Conservation (phyloP, 1,284 basidiomycete genomes). For the Ustilago lituana region DNA sequence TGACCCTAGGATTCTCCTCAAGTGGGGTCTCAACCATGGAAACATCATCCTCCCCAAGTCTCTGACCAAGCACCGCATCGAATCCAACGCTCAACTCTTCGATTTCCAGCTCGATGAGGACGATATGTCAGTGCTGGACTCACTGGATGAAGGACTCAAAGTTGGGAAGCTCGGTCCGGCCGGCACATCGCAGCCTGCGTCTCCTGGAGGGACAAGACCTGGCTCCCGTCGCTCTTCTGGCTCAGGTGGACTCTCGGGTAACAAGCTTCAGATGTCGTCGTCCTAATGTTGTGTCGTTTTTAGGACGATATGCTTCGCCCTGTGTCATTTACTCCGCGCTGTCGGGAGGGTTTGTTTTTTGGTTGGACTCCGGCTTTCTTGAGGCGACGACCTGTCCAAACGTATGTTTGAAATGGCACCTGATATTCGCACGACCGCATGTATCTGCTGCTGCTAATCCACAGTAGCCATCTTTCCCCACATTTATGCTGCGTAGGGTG, state of each 20-base stretch:
- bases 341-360: too few relatives aligned
- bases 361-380: too few relatives aligned
- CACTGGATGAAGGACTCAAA: constrained; percentile 48
- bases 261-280: constrained; percentile 60
- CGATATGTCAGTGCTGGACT: constrained; percentile 58
- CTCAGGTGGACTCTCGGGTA: constrained; percentile 58
- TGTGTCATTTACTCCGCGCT: too few relatives aligned
- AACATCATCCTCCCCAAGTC: constrained; percentile 66
- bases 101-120: constrained; percentile 64
- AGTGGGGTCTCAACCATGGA: constrained; percentile 58
- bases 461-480: too few relatives aligned
- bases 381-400: too few relatives aligned
- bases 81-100: constrained; percentile 62
- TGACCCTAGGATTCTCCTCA: constrained; percentile 35
- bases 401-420: too few relatives aligned
- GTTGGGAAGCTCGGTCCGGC: constrained; percentile 64
- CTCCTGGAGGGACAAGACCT: constrained; percentile 54
- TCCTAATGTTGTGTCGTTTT: too few relatives aligned
- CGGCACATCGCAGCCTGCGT: constrained; percentile 62
- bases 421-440: too few relatives aligned
- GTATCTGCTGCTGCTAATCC: too few relatives aligned
- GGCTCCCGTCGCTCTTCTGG: constrained; percentile 61
- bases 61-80: constrained; percentile 64
- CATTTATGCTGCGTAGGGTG: too few relatives aligned
- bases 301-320: too few relatives aligned